Base-by-base conservation (phyloP, 805 yeast species). In the Saccharomycopsis capsularis region DNA sequence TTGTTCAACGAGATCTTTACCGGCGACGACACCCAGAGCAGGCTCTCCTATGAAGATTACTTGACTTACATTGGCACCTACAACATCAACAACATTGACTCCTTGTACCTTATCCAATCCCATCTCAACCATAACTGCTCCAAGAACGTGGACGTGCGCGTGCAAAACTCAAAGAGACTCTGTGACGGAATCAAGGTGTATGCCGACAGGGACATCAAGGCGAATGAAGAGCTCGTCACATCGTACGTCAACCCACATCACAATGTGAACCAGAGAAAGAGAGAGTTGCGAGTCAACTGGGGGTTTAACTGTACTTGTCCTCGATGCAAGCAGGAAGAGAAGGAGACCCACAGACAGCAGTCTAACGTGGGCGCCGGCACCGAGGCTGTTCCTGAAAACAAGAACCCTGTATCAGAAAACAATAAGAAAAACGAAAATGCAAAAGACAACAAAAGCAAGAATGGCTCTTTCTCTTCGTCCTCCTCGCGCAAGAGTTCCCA, bases 51-150 rank as follows among this genome's bases (percentile, higher is more conserved):
- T 55, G 77, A 78, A 30, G 79, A 76, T 51, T 87, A 71, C 58
- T 62, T 84, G 61, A 66, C 63, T 49, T 77, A 78, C 64, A 63
- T 86, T 57, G 95, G 95, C 1, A 75, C 81, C 51, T 83, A 79
- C 60, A 83, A 85, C 63, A 75, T 86, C 57, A 86, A 86, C 64
- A 83, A 85, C 57, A 67, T 82, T 45, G 81, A 80, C 47, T 79
- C 83, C 43, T 59, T 85, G 16, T 86, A 70, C 60, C 68, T 78
- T 52, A 60, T 72, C 6, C 84, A 82, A 53, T 78, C 93, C 0
- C 85, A 84, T 59, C 66, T 86, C 58, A 86, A 86, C 59, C 95
- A 87, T 60, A 72, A 70, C 57, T 87, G 95, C 66, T 78, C 73
- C 37, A 90, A 93, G 2, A 85, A 81, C 58, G 80, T 81, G 2